Conservation (phyloP, 225 moss, liverwort and hornwort species). For the Takakia lepidozioides region DNA sequence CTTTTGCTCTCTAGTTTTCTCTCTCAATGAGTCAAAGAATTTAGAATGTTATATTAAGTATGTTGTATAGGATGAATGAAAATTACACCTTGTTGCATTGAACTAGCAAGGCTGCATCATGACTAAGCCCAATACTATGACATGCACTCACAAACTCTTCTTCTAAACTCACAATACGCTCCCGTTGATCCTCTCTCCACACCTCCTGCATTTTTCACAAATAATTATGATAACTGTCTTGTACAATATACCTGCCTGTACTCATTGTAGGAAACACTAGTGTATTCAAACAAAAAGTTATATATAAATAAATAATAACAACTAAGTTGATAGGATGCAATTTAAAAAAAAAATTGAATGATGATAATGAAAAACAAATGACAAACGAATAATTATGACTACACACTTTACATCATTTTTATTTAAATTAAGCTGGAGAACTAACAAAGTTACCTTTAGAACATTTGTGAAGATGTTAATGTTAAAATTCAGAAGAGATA, state of each 20-base stretch:
- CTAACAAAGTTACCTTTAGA: background rate
- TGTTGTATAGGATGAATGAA: too few species aligned
- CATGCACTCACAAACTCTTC: constrained; percentile 20
- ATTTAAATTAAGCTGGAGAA: background rate
- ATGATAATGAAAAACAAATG: background rate
- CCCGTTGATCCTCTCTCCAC: constrained; percentile 38
- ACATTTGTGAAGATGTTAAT: background rate
- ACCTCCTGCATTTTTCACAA: constrained; percentile 17
- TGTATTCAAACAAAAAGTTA: too few species aligned
- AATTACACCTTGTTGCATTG: constrained; percentile 18
- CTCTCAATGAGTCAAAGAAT: too few species aligned
- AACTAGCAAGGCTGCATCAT: constrained; percentile 28
- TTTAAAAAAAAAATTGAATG: background rate
- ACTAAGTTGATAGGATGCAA: background rate
- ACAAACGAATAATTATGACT: background rate
- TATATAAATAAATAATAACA: background rate
- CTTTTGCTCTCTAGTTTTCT: too few species aligned
- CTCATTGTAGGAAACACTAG: too few species aligned
- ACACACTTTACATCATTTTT: background rate
- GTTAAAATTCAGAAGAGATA: background rate
- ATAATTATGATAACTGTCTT: background rate
- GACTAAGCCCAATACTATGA: constrained; percentile 38
- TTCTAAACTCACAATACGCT: constrained; percentile 29
- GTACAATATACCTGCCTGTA: background rate
- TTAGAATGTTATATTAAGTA: too few species aligned